Evolutionary conservation across 345 rosid species (phyloP).

Genomic region (Hypericum perforatum): DNA sequence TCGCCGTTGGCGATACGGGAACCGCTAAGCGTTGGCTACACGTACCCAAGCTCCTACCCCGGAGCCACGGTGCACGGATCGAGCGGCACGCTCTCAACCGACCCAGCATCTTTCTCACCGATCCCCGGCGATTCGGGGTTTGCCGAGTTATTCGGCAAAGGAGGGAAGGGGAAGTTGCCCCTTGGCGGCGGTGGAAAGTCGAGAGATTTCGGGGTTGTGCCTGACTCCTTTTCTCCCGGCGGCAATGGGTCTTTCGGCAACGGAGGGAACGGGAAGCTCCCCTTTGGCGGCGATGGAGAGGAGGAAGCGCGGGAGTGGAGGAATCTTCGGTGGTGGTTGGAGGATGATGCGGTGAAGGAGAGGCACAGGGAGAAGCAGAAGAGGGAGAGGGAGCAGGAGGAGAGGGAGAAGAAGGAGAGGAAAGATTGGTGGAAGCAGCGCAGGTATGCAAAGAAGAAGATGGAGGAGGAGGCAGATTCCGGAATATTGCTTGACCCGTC

Average conservation of each 20-base stretch:
- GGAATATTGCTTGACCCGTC: slow-evolving; percentile 95
- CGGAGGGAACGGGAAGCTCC: not conserved
- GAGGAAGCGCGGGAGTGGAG: slow-evolving; percentile 12
- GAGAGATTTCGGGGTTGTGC: not conserved
- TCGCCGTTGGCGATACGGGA: too few relatives aligned
- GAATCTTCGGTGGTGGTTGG: slow-evolving; percentile 18
- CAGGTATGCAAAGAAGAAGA: too few relatives aligned
- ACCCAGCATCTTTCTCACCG: too few relatives aligned
- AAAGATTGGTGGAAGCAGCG: slow-evolving; percentile 67
- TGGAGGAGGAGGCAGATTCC: too few relatives aligned
- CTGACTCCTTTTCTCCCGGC: not conserved
- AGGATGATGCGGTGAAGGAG: too few relatives aligned
- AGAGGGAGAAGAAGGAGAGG: slow-evolving; percentile 36
- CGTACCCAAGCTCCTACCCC: too few relatives aligned
- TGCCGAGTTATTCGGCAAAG: too few relatives aligned
- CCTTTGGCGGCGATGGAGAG: not conserved
- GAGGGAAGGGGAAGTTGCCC: slow-evolving; percentile 4
- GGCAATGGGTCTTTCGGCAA: not conserved
- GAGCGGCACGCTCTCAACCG: too few relatives aligned
- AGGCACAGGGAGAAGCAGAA: too few relatives aligned
- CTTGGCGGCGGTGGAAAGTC: slow-evolving; percentile 1
- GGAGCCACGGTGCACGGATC: too few relatives aligned
- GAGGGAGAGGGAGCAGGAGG: slow-evolving; percentile 9
- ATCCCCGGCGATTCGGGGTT: too few relatives aligned
- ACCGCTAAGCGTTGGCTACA: too few relatives aligned